phyloP scores from a whole-genome alignment of 441 rosid genomes.

The Croton laevigatus region DNA sequence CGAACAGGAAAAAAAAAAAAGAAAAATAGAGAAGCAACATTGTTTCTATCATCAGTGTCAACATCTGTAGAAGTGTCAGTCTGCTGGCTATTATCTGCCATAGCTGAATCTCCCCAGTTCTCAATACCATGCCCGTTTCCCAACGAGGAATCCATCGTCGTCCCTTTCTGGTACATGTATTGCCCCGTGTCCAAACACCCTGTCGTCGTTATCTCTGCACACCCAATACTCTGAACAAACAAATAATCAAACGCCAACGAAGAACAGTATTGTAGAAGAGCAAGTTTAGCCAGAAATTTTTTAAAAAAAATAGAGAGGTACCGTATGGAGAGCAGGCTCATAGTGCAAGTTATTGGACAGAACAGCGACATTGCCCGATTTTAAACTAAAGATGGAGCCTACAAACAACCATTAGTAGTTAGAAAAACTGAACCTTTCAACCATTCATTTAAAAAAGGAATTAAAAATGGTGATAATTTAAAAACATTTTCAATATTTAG shows the following conservation, averaged over 20 bases:
- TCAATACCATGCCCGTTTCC: conserved; percentile 56
- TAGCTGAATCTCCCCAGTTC: conserved; percentile 87
- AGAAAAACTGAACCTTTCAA: conserved; percentile 7
- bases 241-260: not conserved
- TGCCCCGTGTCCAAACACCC: conserved; percentile 81
- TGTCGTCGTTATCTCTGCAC: conserved; percentile 41
- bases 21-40: conserved; percentile 35
- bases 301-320: conserved; percentile 24
- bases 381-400: conserved; percentile 57
- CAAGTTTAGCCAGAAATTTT: too few species aligned
- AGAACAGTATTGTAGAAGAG: not conserved
- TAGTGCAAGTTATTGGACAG: conserved; percentile 49
- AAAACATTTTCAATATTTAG: not conserved
- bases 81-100: conserved; percentile 88
- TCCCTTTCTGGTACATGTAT: conserved; percentile 53
- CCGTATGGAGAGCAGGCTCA: conserved; percentile 64
- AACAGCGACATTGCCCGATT: conserved; percentile 55
- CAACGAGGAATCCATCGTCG: conserved; percentile 42
- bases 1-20: conserved; percentile 13
- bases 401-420: conserved; percentile 17
- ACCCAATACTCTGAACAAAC: conserved; percentile 38
- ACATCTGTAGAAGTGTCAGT: conserved; percentile 97
- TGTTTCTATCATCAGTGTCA: conserved; percentile 82
- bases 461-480: too few species aligned
- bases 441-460: too few species aligned